Evolutionary conservation across 257 asterid genomes (phyloP).

Genomic region (Solanum gracilifrons): DNA sequence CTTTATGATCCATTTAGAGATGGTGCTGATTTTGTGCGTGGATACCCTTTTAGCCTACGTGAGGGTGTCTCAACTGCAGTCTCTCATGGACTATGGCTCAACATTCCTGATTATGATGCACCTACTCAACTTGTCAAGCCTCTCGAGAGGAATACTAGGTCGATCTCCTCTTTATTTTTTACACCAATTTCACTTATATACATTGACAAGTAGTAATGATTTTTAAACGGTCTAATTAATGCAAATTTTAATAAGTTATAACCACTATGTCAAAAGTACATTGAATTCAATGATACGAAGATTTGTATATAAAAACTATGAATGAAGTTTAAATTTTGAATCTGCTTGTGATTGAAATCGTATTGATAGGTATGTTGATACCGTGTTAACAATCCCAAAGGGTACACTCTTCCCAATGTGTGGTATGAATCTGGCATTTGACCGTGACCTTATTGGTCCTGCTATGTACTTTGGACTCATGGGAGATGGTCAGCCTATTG

Average conservation of each 20-base stretch:
- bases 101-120: conserved; percentile 92
- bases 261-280: neutral
- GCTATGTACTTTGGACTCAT: conserved; percentile 94
- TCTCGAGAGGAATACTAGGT: conserved; percentile 67
- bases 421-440: conserved; percentile 83
- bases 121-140: conserved; percentile 99
- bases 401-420: conserved; percentile 95
- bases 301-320: no score
- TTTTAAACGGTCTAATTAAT: no score
- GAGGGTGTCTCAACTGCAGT: conserved; percentile 89
- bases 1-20: conserved; percentile 73
- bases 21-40: conserved; percentile 83
- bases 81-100: conserved; percentile 89
- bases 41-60: conserved; percentile 88
- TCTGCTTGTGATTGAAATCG: neutral
- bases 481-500: conserved; percentile 97
- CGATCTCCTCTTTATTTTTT: neutral
- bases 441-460: conserved; percentile 86
- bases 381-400: conserved; percentile 84
- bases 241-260: no score
- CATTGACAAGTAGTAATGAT: neutral
- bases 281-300: neutral
- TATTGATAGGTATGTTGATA: conserved; percentile 52
- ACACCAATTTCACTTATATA: neutral
- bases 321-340: neutral